These are phyloP conservation scores for Jamesozyma hellenica DNA, from an alignment of 805 yeast genomes.

Conservation along the genomic window DNA sequence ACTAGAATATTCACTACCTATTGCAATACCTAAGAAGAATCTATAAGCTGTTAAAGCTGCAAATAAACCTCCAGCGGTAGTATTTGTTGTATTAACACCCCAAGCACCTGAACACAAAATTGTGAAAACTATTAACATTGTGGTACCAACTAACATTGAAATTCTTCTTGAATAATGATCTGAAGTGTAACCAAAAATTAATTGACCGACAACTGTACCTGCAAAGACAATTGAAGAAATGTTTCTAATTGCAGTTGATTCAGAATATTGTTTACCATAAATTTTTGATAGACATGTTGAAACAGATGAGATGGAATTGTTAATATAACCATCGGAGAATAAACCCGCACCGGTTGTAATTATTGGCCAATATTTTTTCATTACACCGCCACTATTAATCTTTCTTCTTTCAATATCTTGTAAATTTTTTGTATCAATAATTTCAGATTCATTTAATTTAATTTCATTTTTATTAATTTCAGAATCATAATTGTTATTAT, in stretches of 20 bases:
- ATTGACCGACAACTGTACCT: constrained; percentile 84
- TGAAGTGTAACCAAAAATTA: constrained; percentile 68
- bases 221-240: constrained; percentile 83
- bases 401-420: neutral
- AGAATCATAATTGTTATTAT: neutral
- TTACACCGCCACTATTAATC: neutral
- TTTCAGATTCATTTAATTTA: neutral
- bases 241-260: constrained; percentile 64
- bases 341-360: constrained; percentile 85
- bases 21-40: constrained; percentile 80
- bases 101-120: constrained; percentile 76
- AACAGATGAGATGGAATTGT: constrained; percentile 73
- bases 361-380: constrained; percentile 48
- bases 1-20: constrained; percentile 93
- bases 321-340: constrained; percentile 88
- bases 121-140: constrained; percentile 65
- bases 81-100: constrained; percentile 54
- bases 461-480: neutral
- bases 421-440: neutral
- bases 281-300: constrained; percentile 56
- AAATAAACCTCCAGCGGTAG: constrained; percentile 56
- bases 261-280: constrained; percentile 53
- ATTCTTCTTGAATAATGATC: constrained; percentile 72
- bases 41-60: constrained; percentile 78
- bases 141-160: constrained; percentile 75